Conservation (phyloP, 805 yeast genomes). For the Ogataea haglerorum region DNA sequence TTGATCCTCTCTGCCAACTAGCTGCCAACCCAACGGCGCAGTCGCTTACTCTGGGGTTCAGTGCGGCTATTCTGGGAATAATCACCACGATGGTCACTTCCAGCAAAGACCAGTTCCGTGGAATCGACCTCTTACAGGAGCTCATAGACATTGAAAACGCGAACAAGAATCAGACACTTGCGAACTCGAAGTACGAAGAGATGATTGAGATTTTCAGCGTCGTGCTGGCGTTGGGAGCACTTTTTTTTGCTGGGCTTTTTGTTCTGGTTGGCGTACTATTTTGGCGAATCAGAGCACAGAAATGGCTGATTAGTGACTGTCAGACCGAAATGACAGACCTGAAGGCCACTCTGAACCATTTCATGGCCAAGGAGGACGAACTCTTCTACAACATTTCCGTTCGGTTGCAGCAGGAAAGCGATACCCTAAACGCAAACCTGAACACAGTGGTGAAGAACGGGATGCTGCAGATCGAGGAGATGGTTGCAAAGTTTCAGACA, state of each 20-base stretch:
- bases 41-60: slow-evolving; percentile 17
- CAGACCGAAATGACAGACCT: background rate
- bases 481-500: slow-evolving; percentile 5
- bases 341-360: background rate
- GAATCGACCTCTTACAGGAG: slow-evolving; percentile 14
- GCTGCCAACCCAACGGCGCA: slow-evolving; percentile 15
- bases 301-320: background rate
- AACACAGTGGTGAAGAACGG: slow-evolving; percentile 4
- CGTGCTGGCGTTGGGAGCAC: slow-evolving; percentile 4
- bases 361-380: slow-evolving; percentile 20
- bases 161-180: slow-evolving; percentile 11
- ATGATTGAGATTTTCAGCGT: slow-evolving; percentile 16
- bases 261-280: background rate
- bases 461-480: slow-evolving; percentile 9
- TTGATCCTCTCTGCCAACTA: slow-evolving; percentile 6
- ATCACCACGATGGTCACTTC: slow-evolving; percentile 15
- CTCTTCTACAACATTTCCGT: slow-evolving; percentile 8
- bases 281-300: background rate
- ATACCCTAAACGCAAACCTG: slow-evolving; percentile 6
- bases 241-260: background rate
- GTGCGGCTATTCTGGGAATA: slow-evolving; percentile 20
- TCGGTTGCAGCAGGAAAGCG: slow-evolving; percentile 12
- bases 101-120: slow-evolving; percentile 5
- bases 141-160: slow-evolving; percentile 18
- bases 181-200: slow-evolving; percentile 12